Evolutionary conservation across 495 filamentous ascomycete species (phyloP).

Genomic region (Pyrenopolyporus hunteri): DNA sequence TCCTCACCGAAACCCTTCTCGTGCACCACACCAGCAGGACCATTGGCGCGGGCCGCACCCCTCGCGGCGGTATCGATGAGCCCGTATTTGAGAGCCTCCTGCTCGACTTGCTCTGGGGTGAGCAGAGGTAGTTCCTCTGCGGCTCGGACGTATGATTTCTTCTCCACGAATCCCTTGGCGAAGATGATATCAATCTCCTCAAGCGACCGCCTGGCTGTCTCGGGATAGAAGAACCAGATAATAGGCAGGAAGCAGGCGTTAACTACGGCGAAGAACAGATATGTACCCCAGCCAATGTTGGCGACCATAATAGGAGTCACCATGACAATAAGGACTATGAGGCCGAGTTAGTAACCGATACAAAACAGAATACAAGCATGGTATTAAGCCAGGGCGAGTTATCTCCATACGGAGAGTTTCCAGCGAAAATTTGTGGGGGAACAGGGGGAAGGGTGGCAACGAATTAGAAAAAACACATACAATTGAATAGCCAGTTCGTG

Average conservation of each 20-base stretch:
- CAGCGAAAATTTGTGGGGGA: no score
- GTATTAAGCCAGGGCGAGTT: no score
- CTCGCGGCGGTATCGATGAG: constrained; percentile 49
- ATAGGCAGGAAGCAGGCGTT: constrained; percentile 75
- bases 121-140: constrained; percentile 72
- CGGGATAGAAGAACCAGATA: constrained; percentile 80
- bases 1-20: constrained; percentile 38
- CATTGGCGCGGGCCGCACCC: constrained; percentile 20
- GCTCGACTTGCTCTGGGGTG: constrained; percentile 66
- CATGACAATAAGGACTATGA: constrained; percentile 67
- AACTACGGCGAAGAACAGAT: constrained; percentile 76
- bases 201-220: constrained; percentile 70
- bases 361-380: background rate
- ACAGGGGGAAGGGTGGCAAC: no score
- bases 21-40: constrained; percentile 28
- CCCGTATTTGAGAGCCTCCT: constrained; percentile 66
- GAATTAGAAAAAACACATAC: constrained; percentile 24
- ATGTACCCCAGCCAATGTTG: constrained; percentile 75
- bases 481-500: constrained; percentile 84
- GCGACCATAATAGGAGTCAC: constrained; percentile 76
- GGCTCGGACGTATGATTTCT: constrained; percentile 75
- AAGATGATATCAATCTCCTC: constrained; percentile 76
- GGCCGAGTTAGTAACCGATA: constrained; percentile 14
- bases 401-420: no score
- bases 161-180: constrained; percentile 74